These are phyloP conservation scores for Trichoderma cornu-damae DNA, from an alignment of 2,329 filamentous ascomycete genomes.

Conservation along the genomic window DNA sequence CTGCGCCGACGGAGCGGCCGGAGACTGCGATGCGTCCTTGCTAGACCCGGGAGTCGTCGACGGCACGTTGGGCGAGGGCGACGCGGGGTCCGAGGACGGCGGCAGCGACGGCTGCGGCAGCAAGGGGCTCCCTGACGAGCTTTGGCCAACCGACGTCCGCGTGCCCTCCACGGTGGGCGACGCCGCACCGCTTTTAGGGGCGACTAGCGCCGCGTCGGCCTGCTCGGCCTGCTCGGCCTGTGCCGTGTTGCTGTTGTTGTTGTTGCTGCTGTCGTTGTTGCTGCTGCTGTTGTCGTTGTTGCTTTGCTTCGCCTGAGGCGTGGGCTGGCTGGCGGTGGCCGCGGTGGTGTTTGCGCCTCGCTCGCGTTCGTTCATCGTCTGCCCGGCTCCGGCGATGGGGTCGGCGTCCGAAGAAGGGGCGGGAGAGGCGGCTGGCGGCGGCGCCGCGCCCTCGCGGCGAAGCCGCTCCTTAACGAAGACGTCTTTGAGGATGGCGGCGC, in stretches of 20 bases:
- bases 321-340: conserved; percentile 14
- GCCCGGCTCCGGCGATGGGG: conserved; percentile 33
- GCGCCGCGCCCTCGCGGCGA: conserved; percentile 55
- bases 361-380: conserved; percentile 39
- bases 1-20: conserved; percentile 19
- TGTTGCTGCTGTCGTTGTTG: no score
- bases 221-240: conserved; percentile 26
- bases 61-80: conserved; percentile 26
- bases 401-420: conserved; percentile 40
- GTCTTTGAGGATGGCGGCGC: conserved; percentile 75
- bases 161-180: conserved; percentile 33
- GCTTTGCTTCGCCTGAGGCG: conserved; percentile 29
- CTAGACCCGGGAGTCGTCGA: conserved; percentile 36
- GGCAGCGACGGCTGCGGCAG: conserved; percentile 35
- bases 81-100: conserved; percentile 29
- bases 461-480: conserved; percentile 80
- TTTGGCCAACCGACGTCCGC: conserved; percentile 33
- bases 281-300: no score
- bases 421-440: conserved; percentile 49
- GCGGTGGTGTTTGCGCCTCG: conserved; percentile 19
- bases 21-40: conserved; percentile 30
- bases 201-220: conserved; percentile 24
- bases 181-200: conserved; percentile 28
- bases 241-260: no score
- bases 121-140: conserved; percentile 33